Evolutionary conservation across 148 eudicot species (phyloP).

Genomic region (Polygonum maritimum): DNA sequence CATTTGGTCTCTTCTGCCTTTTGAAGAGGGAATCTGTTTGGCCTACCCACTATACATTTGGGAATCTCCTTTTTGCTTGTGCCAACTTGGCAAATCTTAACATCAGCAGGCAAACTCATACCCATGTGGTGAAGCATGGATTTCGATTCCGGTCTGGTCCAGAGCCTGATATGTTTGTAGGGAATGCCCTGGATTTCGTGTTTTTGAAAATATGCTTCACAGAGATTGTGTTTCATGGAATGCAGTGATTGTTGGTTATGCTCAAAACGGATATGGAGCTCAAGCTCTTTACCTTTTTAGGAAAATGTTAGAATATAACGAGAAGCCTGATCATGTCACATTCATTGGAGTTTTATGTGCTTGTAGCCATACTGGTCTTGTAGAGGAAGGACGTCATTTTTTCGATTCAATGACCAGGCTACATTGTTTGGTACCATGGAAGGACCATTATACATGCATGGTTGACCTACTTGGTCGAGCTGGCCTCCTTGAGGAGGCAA

Average conservation of each 20-base stretch:
- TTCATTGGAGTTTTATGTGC: conserved; percentile 74
- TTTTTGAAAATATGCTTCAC: conserved; percentile 44
- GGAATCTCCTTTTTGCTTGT: conserved; percentile 74
- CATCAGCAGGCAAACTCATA: conserved; percentile 67
- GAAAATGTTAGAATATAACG: conserved; percentile 43
- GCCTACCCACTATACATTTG: conserved; percentile 83
- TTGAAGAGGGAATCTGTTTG: conserved; percentile 55
- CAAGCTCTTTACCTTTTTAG: conserved; percentile 53
- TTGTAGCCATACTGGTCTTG: conserved; percentile 71
- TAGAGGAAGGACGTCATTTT: conserved; percentile 56
- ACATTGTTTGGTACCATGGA: conserved; percentile 47
- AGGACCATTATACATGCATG: conserved; percentile 77
- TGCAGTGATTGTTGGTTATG: conserved; percentile 70
- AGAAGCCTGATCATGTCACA: conserved; percentile 65
- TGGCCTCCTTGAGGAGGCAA: conserved; percentile 60
- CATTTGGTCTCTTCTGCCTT: conserved; percentile 48
- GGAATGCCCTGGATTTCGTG: conserved; percentile 61
- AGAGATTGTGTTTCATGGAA: conserved; percentile 73
- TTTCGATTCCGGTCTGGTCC: conserved; percentile 51
- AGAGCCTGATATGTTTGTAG: conserved; percentile 65
- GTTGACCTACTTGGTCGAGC: conserved; percentile 88
- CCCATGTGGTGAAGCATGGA: conserved; percentile 74
- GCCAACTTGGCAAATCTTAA: conserved; percentile 62
- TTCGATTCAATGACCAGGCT: conserved; percentile 45
- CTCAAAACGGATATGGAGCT: conserved; percentile 63